phyloP scores from a whole-genome alignment of 2,329 filamentous ascomycete species.

The Drechmeria coniospora region DNA sequence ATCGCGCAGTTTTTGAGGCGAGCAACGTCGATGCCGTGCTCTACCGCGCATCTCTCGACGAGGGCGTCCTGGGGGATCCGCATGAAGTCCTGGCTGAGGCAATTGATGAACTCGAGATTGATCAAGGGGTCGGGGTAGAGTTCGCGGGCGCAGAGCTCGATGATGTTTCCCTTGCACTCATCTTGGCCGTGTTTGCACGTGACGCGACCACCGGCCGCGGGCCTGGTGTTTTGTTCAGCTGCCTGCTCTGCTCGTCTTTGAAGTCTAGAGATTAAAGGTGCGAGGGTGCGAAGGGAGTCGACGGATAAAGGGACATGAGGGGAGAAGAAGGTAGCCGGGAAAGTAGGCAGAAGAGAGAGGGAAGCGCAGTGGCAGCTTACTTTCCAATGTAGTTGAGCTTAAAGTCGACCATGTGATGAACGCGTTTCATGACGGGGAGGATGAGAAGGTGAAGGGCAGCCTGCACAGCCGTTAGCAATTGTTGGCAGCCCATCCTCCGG shows the following conservation, averaged over 20 bases:
- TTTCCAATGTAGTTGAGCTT: constrained; percentile 78
- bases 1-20: constrained; percentile 70
- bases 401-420: constrained; percentile 79
- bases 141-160: constrained; percentile 78
- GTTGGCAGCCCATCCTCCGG: no score
- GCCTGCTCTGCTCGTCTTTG: no score
- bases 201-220: constrained; percentile 65
- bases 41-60: constrained; percentile 73
- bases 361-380: constrained; percentile 25
- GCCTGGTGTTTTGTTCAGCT: constrained; percentile 31
- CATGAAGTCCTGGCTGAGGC: constrained; percentile 60
- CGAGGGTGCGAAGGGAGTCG: background rate
- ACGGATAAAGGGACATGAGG: no score
- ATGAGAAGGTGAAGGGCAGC: constrained; percentile 71
- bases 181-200: constrained; percentile 76
- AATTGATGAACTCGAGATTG: constrained; percentile 87
- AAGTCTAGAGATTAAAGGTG: no score
- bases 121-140: constrained; percentile 76
- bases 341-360: background rate
- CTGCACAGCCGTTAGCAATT: no score
- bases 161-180: constrained; percentile 86
- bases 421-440: constrained; percentile 70
- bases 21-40: constrained; percentile 76
- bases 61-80: constrained; percentile 66
- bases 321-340: background rate